Evolutionary conservation across 2,329 filamentous ascomycete genomes (phyloP), one percentile per base, ranked within the genome.

Genomic region (Aspergillus thermomutatus): DNA sequence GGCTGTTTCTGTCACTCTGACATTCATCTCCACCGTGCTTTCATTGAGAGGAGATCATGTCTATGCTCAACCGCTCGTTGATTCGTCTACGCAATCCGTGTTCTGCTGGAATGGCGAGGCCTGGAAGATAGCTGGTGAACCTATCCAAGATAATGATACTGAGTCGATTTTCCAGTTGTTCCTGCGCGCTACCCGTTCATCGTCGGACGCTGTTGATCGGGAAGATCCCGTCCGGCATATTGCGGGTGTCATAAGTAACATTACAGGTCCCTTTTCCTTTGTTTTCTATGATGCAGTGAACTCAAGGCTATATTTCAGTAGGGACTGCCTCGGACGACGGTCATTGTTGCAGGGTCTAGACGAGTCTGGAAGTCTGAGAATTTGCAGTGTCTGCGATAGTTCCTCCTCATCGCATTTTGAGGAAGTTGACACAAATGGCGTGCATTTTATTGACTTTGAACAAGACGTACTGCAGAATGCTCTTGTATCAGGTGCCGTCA

Each of bases 61-160:
- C 50, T 84, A 87, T 6, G 71, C 76, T 34, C 94, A 97, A 72
- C 94, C 94, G 1, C 82, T 96, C 3, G 72, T 82, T 45, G 83
- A 88, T 62, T 40, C 69, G 2, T 60, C 65, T 0, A 82, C 81
- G 0, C 80, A 81, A 3, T 91, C 88, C 1, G 79, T 90, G 0
- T 80, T 99, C 2, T 97, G 93, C 80, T 99, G 94, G 94, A 99
- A 99, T 69, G 94, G 94, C 46, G 94, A 99, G 72, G 93, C 92
- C 1, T 99, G 94, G 94, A 87, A 83, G 56, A 81, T 96, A 50
- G 75, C 74, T 8, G 81, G 80, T 34, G 65, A 81, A 9, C 66
- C 72, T 1, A 79, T 96, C 5, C 58, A 66, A 37, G 89, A 86
- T 56, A 97, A 96, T 69, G 94, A 99, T 74, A 90, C 90, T 3